A percentile compares a stretch with the other conserved stretches of the same genome.
Evolutionary conservation across 2,329 filamentous ascomycete species (phyloP).

Genomic region (Tolypocladium tropicale): DNA sequence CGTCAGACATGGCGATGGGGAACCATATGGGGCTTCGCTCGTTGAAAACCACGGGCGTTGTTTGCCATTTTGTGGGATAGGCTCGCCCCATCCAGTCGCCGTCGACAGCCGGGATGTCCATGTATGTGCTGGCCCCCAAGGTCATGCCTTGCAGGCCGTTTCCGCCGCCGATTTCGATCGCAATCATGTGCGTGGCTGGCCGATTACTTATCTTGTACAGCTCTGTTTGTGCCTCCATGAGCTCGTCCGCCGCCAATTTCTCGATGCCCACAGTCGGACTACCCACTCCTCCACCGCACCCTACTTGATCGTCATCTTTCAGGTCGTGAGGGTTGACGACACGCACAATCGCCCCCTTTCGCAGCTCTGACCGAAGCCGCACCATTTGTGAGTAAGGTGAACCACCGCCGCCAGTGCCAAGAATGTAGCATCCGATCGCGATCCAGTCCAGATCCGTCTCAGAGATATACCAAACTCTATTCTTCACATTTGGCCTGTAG

Average conservation of each 20-base stretch:
- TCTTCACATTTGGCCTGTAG: slow-evolving; percentile 38
- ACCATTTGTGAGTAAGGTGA: slow-evolving; percentile 42
- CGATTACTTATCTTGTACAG: slow-evolving; percentile 40
- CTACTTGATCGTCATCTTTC: slow-evolving; percentile 38
- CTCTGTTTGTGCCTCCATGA: slow-evolving; percentile 38
- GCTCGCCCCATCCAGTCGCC: slow-evolving; percentile 48
- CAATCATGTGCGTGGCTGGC: slow-evolving; percentile 45
- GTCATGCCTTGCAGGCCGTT: slow-evolving; percentile 52
- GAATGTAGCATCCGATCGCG: slow-evolving; percentile 47
- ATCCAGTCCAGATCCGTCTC: slow-evolving; percentile 50
- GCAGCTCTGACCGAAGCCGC: slow-evolving; percentile 38
- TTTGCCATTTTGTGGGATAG: slow-evolving; percentile 45
- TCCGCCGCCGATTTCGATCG: slow-evolving; percentile 56
- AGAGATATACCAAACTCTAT: slow-evolving; percentile 45
- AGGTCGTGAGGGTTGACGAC: slow-evolving; percentile 42
- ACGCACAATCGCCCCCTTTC: slow-evolving; percentile 36
- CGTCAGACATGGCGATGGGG: slow-evolving; percentile 38
- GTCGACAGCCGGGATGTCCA: slow-evolving; percentile 41
- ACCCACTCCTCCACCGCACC: slow-evolving; percentile 46
- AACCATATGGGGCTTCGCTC: slow-evolving; percentile 34
- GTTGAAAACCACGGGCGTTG: slow-evolving; percentile 40
- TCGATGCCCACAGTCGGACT: slow-evolving; percentile 52
- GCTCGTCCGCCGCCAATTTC: slow-evolving; percentile 47
- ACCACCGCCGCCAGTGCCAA: slow-evolving; percentile 51
- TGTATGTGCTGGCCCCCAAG: slow-evolving; percentile 40